These are phyloP conservation scores for Penicillium decumbens DNA, from an alignment of 2,329 filamentous ascomycete species.

Conservation along the genomic window DNA sequence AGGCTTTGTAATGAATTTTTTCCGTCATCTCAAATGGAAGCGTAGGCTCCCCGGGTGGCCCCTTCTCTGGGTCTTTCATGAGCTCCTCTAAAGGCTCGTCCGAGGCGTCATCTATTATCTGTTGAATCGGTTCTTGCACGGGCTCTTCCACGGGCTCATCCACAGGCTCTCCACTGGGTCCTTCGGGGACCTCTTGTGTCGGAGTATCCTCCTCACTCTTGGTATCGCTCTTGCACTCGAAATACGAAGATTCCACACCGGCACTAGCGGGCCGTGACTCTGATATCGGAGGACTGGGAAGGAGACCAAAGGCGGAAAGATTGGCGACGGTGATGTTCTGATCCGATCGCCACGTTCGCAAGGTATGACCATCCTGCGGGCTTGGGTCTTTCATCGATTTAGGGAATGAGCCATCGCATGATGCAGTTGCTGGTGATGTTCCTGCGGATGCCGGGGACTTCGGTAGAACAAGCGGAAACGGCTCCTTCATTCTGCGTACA, in stretches of 20 bases:
- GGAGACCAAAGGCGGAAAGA: conserved; percentile 33
- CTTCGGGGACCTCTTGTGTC: conserved; percentile 4
- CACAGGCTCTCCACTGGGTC: neutral
- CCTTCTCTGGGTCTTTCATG: neutral
- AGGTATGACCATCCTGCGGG: conserved; percentile 22
- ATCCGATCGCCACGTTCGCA: conserved; percentile 37
- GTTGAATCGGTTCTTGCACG: neutral
- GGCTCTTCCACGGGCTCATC: neutral
- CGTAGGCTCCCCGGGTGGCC: neutral
- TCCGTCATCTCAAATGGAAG: conserved; percentile 3
- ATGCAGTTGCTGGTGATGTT: conserved; percentile 27
- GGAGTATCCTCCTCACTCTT: neutral
- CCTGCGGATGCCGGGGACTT: conserved; percentile 28
- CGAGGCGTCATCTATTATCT: neutral
- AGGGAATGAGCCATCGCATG: conserved; percentile 22
- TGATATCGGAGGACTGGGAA: conserved; percentile 37
- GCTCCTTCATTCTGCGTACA: conserved; percentile 39
- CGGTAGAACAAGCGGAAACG: conserved; percentile 36
- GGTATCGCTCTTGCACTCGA: conserved; percentile 15
- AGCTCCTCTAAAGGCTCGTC: neutral
- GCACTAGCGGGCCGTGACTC: conserved; percentile 28
- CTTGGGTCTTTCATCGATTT: conserved; percentile 18
- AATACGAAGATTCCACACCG: conserved; percentile 27
- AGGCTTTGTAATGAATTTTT: conserved; percentile 13
- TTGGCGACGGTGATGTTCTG: conserved; percentile 31